These are phyloP conservation scores for Hsuehochloa calcarea DNA, from an alignment of 176 grass and related monocot species.

Conservation along the genomic window DNA sequence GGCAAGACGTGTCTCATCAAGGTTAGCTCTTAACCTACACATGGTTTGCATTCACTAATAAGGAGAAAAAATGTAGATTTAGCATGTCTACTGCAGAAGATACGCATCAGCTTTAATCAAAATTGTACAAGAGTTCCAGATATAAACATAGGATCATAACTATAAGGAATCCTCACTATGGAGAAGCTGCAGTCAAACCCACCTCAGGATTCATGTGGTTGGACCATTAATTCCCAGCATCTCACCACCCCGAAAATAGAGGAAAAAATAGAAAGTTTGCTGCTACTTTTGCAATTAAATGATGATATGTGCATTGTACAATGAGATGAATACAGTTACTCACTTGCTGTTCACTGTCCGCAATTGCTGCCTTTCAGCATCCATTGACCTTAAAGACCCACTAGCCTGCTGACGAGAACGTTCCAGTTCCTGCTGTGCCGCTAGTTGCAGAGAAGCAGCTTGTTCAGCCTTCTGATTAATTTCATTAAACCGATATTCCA, in stretches of 20 bases:
- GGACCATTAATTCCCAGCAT: neutral
- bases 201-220: neutral
- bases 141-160: neutral
- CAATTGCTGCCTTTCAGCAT: slow-evolving; percentile 92
- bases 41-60: slow-evolving; percentile 37
- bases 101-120: neutral
- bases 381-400: slow-evolving; percentile 82
- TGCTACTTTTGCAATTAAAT: slow-evolving; percentile 4
- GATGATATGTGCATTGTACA: neutral
- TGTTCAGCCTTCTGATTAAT: slow-evolving; percentile 70
- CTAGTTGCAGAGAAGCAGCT: slow-evolving; percentile 59
- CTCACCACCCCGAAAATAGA: neutral
- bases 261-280: neutral
- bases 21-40: slow-evolving; percentile 75
- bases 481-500: slow-evolving; percentile 78
- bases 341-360: slow-evolving; percentile 82
- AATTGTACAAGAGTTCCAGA: neutral
- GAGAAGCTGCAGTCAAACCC: neutral
- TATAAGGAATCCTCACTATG: neutral
- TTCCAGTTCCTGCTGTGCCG: slow-evolving; percentile 80
- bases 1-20: slow-evolving; percentile 71
- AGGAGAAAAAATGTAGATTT: slow-evolving; percentile 20
- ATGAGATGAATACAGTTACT: slow-evolving; percentile 27
- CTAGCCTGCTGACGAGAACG: slow-evolving; percentile 80
- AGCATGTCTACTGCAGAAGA: slow-evolving; percentile 18